Percentiles rank a stretch among this genome's conserved stretches.
Conservation (phyloP, 257 asterid genomes). For the Solanum sejunctum region DNA sequence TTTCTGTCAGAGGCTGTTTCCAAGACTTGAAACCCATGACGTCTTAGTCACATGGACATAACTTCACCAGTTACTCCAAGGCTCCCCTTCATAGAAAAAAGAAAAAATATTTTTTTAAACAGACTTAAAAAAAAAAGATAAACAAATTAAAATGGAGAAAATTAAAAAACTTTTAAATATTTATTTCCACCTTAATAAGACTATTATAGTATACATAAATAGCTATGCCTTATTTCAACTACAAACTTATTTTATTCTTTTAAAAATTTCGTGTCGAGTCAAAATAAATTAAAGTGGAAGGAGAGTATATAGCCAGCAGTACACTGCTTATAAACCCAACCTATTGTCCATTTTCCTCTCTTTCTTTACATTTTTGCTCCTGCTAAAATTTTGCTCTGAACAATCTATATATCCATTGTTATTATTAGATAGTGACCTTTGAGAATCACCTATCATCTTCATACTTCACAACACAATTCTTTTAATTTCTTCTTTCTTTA, state of each 20-base stretch:
- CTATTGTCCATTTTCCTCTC: not conserved
- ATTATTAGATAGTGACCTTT: slow-evolving; percentile 21
- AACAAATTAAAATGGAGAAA: not conserved
- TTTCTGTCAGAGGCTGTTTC: fast-evolving
- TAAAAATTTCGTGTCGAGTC: fast-evolving
- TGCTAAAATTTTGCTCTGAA: slow-evolving; percentile 7
- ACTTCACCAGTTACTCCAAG: no score
- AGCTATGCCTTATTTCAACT: not conserved
- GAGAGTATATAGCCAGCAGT: not conserved
- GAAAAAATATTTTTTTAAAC: no score
- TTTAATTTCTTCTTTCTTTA: not conserved
- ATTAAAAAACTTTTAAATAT: not conserved
- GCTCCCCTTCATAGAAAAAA: no score
- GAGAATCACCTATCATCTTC: slow-evolving; percentile 16
- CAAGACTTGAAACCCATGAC: no score
- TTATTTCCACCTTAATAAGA: not conserved
- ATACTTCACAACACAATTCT: slow-evolving; percentile 12
- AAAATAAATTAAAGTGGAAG: not conserved
- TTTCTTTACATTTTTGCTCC: not conserved
- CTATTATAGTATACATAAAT: not conserved
- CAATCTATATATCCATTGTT: slow-evolving; percentile 18
- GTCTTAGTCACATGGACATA: no score
- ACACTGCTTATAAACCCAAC: not conserved
- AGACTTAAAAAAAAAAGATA: no score
- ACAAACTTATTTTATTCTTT: not conserved